Evolutionary conservation across 192 early-diverging fungal genomes (phyloP).

Genomic region (Linnemannia exigua): DNA sequence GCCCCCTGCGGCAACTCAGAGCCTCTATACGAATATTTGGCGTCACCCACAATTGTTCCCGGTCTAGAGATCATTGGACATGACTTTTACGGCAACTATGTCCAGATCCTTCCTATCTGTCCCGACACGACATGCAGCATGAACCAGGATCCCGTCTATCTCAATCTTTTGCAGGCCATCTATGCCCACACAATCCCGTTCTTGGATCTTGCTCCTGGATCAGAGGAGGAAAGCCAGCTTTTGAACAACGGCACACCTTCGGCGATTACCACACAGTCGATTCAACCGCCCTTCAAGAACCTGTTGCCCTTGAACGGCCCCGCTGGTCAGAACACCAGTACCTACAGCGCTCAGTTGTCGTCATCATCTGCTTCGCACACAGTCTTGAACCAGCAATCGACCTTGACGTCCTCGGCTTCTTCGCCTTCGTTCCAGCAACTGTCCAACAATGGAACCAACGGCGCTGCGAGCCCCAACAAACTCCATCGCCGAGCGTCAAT

Average conservation of each 20-base stretch:
- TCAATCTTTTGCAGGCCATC: constrained; percentile 50
- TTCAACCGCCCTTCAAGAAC: constrained; percentile 51
- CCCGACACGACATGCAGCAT: constrained; percentile 53
- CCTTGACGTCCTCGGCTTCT: constrained; percentile 28
- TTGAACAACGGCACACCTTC: constrained; percentile 38
- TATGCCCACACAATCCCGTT: constrained; percentile 54
- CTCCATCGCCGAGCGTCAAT: constrained; percentile 30
- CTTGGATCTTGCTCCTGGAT: constrained; percentile 43
- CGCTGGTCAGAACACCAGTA: not conserved
- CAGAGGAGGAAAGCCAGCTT: constrained; percentile 46
- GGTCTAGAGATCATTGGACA: constrained; percentile 52
- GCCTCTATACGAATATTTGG: constrained; percentile 49
- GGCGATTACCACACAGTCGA: constrained; percentile 46
- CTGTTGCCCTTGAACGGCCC: constrained; percentile 26
- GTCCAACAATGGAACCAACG: not conserved
- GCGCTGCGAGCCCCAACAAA: not conserved
- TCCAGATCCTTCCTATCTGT: constrained; percentile 54
- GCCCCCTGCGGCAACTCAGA: constrained; percentile 52
- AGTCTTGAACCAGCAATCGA: not conserved
- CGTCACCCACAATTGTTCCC: constrained; percentile 47
- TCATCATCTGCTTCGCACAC: not conserved
- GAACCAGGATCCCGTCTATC: constrained; percentile 54
- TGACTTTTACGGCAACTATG: constrained; percentile 52
- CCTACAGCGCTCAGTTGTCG: too few species aligned
- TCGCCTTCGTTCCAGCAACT: constrained; percentile 31